phyloP scores from a whole-genome alignment of 225 moss, liverwort and hornwort species.

The Bryoerythrophyllum caledonicum region DNA sequence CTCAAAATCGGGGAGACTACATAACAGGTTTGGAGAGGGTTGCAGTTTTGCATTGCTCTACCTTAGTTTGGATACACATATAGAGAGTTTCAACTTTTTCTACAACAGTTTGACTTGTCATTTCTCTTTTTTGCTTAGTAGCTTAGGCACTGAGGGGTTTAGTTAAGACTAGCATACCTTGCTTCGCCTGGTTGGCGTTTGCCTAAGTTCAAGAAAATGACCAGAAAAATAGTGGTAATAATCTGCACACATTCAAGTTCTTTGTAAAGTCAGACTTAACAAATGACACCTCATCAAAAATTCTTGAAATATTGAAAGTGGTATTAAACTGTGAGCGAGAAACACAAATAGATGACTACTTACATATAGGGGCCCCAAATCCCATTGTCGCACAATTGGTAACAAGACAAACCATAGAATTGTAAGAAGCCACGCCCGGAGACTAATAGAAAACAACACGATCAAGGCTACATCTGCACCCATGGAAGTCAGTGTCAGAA shows the following conservation, averaged over 20 bases:
- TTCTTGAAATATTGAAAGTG: background rate
- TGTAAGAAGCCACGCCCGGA: constrained; percentile 43
- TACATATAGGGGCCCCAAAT: constrained; percentile 58
- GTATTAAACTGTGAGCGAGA: background rate
- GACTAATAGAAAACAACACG: constrained; percentile 53
- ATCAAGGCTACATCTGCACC: constrained; percentile 54
- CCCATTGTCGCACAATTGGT: constrained; percentile 55
- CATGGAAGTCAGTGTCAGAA: constrained; percentile 3
- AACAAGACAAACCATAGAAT: constrained; percentile 50
- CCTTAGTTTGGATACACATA: too few relatives aligned
- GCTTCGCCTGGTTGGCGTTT: constrained; percentile 64
- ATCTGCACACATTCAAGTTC: constrained; percentile 26
- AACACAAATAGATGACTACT: constrained; percentile 13
- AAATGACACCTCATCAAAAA: constrained; percentile 13
- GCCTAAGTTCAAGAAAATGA: constrained; percentile 58
- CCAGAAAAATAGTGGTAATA: constrained; percentile 38
- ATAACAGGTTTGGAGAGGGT: too few relatives aligned
- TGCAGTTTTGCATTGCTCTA: too few relatives aligned
- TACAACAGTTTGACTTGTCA: too few relatives aligned
- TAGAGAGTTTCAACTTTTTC: too few relatives aligned
- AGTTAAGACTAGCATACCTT: constrained; percentile 32
- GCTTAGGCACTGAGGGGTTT: too few relatives aligned
- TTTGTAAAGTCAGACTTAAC: too few relatives aligned
- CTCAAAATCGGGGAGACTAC: too few relatives aligned
- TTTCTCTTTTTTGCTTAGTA: too few relatives aligned